Percentiles rank a stretch among this genome's conserved stretches.
phyloP scores from a whole-genome alignment of 371 early-diverging fungal genomes.

The Mucor indicus region DNA sequence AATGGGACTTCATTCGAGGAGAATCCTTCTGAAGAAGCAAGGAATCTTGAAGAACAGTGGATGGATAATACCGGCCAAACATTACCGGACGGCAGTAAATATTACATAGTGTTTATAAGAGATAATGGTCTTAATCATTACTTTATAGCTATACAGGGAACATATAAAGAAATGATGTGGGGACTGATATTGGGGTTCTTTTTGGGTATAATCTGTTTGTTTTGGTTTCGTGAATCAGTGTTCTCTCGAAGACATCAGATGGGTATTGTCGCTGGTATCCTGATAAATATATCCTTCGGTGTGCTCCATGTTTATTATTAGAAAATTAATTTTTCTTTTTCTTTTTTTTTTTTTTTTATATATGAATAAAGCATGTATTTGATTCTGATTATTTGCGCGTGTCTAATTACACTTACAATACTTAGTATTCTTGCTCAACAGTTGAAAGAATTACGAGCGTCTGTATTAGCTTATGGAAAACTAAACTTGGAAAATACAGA shows the following conservation, averaged over 20 bases:
- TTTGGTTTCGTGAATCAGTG: constrained; percentile 67
- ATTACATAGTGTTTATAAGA: too few relatives aligned
- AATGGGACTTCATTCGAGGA: constrained; percentile 32
- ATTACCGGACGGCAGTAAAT: constrained; percentile 56
- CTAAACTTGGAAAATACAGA: constrained; percentile 25
- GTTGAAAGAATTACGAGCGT: constrained; percentile 24
- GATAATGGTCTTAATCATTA: neutral
- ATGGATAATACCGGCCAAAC: constrained; percentile 63
- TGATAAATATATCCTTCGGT: constrained; percentile 68
- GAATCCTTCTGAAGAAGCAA: constrained; percentile 26
- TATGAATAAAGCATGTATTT: constrained; percentile 10
- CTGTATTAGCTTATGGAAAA: constrained; percentile 47
- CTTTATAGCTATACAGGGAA: constrained; percentile 46
- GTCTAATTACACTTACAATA: constrained; percentile 16
- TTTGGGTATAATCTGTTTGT: constrained; percentile 59
- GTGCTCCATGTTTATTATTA: constrained; percentile 56
- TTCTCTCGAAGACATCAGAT: constrained; percentile 67
- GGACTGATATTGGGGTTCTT: constrained; percentile 70
- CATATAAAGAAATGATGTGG: constrained; percentile 62
- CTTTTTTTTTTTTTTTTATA: too few relatives aligned
- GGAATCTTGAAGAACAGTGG: constrained; percentile 68
- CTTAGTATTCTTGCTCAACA: constrained; percentile 26
- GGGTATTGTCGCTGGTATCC: constrained; percentile 65
- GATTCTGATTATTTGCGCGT: constrained; percentile 19
- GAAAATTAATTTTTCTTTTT: constrained; percentile 2